Evolutionary conservation across 2,329 filamentous ascomycete species (phyloP).

Genomic region (Helicocarpus griseus): DNA sequence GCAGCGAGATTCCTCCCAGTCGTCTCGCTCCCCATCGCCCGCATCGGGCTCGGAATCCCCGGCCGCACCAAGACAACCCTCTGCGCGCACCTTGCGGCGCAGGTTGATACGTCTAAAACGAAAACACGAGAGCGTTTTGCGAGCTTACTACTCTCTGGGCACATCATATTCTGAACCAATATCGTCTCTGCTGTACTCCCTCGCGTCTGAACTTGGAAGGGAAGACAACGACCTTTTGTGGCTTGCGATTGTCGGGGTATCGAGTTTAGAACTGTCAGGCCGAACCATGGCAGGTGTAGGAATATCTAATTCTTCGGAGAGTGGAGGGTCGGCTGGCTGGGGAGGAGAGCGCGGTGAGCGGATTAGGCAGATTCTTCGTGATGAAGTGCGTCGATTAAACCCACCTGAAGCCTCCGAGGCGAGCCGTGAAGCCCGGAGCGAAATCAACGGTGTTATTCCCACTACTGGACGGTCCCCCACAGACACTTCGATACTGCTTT

Average conservation of each 20-base stretch:
- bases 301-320: constrained; percentile 45
- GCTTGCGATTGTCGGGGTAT: constrained; percentile 88
- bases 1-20: constrained; percentile 34
- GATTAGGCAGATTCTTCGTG: constrained; percentile 74
- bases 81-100: constrained; percentile 60
- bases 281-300: constrained; percentile 73
- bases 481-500: constrained; percentile 83
- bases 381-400: constrained; percentile 90
- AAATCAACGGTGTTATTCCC: constrained; percentile 72
- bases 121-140: constrained; percentile 66
- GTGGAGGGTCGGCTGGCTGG: constrained; percentile 58
- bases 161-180: constrained; percentile 92
- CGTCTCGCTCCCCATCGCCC: constrained; percentile 37
- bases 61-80: constrained; percentile 48
- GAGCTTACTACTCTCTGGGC: constrained; percentile 76
- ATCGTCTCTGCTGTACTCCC: constrained; percentile 84
- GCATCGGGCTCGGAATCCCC: constrained; percentile 31
- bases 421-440: constrained; percentile 53
- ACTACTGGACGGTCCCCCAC: constrained; percentile 81
- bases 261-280: constrained; percentile 86
- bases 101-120: constrained; percentile 64
- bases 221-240: constrained; percentile 96
- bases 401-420: constrained; percentile 56
- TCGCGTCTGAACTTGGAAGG: constrained; percentile 87
- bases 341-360: constrained; percentile 71